phyloP scores from a whole-genome alignment of 176 grass and related monocot species.

The Aegilops umbellulata region DNA sequence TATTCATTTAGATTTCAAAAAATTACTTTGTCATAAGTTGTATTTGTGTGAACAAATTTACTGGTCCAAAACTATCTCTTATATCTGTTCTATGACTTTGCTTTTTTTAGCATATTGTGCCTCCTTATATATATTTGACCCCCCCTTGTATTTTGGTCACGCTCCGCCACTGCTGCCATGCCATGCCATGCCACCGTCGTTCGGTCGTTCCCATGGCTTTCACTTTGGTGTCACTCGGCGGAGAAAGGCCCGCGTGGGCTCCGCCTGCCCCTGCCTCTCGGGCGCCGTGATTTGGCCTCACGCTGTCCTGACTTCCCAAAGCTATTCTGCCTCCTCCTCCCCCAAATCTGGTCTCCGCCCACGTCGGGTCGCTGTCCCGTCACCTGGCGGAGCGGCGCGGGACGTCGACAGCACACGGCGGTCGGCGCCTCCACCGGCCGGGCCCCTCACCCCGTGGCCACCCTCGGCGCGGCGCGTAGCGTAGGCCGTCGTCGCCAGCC shows the following conservation, averaged over 20 bases:
- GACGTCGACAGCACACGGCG: neutral
- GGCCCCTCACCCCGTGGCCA: neutral
- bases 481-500: neutral
- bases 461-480: neutral
- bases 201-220: neutral
- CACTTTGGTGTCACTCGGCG: neutral
- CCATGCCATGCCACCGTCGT: neutral
- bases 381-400: neutral
- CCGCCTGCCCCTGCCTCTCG: neutral
- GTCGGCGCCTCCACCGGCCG: neutral
- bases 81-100: too few species aligned
- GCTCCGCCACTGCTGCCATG: too few species aligned
- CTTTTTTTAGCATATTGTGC: too few species aligned
- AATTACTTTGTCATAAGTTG: too few species aligned
- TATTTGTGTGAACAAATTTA: too few species aligned
- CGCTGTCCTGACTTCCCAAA: too few species aligned
- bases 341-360: neutral
- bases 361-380: constrained; percentile 2
- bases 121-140: too few species aligned
- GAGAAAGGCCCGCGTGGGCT: neutral
- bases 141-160: too few species aligned
- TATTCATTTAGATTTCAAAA: too few species aligned
- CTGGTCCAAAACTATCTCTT: too few species aligned
- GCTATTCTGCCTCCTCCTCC: neutral
- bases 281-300: neutral